Base-by-base conservation (phyloP, 2,329 filamentous ascomycete species). In the Penicillium janthinellum region DNA sequence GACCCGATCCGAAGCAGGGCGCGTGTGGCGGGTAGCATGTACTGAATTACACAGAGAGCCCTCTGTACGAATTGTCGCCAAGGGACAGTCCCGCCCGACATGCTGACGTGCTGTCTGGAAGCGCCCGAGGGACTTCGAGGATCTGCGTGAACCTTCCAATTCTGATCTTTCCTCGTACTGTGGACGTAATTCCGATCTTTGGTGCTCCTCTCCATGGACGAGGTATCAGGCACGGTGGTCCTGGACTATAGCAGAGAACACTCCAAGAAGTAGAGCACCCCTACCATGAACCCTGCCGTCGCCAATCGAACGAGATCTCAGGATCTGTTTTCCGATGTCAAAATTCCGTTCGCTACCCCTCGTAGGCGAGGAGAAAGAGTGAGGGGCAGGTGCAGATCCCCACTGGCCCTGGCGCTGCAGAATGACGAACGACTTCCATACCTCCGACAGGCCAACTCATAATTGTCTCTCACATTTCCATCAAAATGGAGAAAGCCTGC, bases 311-410 rank as follows among this genome's bases (percentile, higher is more conserved):
- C 15, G 17, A n/a, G 42, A 14, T 10, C 20, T 15, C 25, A 38
- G 63, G 64, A 63, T 58, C 28, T 53, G 15, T 59, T 61, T 61
- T 67, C 62, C 64, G 57, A n/a, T 28, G 28, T 31, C 22, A 20
- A 31, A 7, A 47, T 47, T 37, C 39, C 10, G 65, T 65, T 64
- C 53, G 56, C n/a, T 20, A 35, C n/a, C 31, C n/a, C n/a, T 49
- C 47, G 47, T 20, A n/a, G 25, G 44, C n/a, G 38, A 20, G 28
- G 38, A n/a, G 44, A 49, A 49, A 25, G 53, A 49, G 47, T 62
- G 58, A 62, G 59, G 57, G 58, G 55, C 49, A 47, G 7, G 12
- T 60, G 63, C 47, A 53, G 63, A 65, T 65, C 61, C 42, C 54
- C 55, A 42, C 51, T 58, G 39, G 15, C 25, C 14, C 44, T 31